A percentile compares a stretch with the other conserved stretches of the same genome.
phyloP scores from a whole-genome alignment of 257 asterid genomes.

The Schizonepeta tenuifolia region DNA sequence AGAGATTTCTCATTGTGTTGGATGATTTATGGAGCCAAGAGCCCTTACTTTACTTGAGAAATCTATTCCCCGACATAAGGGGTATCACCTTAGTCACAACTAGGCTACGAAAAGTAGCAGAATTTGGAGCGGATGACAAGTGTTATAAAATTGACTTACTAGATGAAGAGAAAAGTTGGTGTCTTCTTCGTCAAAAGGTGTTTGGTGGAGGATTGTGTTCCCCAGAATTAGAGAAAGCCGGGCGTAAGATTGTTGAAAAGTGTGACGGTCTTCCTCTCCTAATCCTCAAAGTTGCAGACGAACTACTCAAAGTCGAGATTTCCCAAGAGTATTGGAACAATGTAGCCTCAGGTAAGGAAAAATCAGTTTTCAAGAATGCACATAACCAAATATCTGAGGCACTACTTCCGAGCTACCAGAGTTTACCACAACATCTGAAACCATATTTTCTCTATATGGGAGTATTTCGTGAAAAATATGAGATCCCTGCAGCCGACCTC shows the following conservation, averaged over 20 bases:
- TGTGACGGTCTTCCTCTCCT: not conserved
- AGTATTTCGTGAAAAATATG: conserved; percentile 12
- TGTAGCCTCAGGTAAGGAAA: not conserved
- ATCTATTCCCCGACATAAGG: not conserved
- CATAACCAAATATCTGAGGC: not conserved
- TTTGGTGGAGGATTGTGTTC: not conserved
- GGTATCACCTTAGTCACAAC: not conserved
- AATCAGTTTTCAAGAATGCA: not conserved
- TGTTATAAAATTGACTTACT: not conserved
- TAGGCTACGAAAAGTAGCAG: not conserved
- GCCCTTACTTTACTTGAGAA: not conserved
- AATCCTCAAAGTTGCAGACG: not conserved
- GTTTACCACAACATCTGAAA: conserved; percentile 28
- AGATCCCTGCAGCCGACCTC: not conserved
- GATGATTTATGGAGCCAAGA: not conserved
- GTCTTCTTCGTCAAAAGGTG: not conserved
- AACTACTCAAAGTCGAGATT: not conserved
- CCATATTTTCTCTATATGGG: not conserved
- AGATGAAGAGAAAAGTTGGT: not conserved
- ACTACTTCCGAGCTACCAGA: conserved; percentile 27
- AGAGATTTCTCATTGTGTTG: not conserved
- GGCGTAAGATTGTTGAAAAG: not conserved
- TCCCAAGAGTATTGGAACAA: not conserved
- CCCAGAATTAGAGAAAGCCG: not conserved
- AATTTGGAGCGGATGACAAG: too few relatives aligned